These are phyloP conservation scores for Cladobotryum protrusum DNA, from an alignment of 2,329 filamentous ascomycete genomes.

Conservation along the genomic window DNA sequence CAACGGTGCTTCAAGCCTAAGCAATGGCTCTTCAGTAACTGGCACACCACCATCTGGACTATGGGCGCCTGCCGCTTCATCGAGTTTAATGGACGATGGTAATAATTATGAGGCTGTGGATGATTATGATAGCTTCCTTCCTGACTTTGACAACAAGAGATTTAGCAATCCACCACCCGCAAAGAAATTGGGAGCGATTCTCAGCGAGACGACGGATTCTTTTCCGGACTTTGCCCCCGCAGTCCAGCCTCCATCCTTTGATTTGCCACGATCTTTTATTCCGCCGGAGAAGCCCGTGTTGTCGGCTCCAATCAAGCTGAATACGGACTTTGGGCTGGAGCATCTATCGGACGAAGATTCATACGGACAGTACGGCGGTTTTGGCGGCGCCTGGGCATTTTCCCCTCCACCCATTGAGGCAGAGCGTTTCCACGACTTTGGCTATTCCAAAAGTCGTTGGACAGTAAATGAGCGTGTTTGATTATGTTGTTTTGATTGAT, in stretches of 20 bases:
- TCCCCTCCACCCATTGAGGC: slow-evolving; percentile 39
- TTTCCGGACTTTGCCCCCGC: neutral
- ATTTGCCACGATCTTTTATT: neutral
- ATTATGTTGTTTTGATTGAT: slow-evolving; percentile 1
- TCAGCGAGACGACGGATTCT: neutral
- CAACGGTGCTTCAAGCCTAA: slow-evolving; percentile 13
- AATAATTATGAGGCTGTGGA: slow-evolving; percentile 40
- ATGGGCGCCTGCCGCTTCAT: slow-evolving; percentile 32
- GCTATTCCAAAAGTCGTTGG: slow-evolving; percentile 47
- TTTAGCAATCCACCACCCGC: slow-evolving; percentile 16
- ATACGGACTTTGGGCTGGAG: slow-evolving; percentile 25
- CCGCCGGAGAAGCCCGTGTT: slow-evolving; percentile 23
- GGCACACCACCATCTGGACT: slow-evolving; percentile 22
- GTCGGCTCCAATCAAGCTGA: slow-evolving; percentile 31
- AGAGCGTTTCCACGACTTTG: slow-evolving; percentile 40
- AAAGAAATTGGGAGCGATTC: neutral
- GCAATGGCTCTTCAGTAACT: slow-evolving; percentile 17
- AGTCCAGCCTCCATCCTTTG: neutral
- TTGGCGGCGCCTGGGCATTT: slow-evolving; percentile 40
- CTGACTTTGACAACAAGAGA: slow-evolving; percentile 43
- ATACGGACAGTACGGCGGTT: slow-evolving; percentile 30
- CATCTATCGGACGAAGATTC: slow-evolving; percentile 26
- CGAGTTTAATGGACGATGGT: slow-evolving; percentile 39
- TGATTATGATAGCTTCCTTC: slow-evolving; percentile 44
- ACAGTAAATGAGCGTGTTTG: slow-evolving; percentile 44